Evolutionary conservation across 1,284 basidiomycete genomes (phyloP), one percentile per base, ranked within the genome.

Genomic region (Cryptococcus sp.): DNA sequence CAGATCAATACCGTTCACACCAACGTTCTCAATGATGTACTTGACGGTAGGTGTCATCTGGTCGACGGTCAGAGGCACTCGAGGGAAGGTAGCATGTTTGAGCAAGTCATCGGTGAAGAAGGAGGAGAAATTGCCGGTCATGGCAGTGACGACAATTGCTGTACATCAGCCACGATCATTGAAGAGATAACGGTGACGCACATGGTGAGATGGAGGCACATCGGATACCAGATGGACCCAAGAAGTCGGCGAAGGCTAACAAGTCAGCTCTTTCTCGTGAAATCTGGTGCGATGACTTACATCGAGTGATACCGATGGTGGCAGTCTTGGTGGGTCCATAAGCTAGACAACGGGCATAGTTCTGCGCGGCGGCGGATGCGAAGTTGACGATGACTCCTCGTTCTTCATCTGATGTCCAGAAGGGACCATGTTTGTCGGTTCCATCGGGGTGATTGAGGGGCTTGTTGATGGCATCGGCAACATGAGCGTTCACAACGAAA

Each of bases 301-400:
- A 61, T 42, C 65, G 59, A 16, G 70, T 70, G 55, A 70, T 69
- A 39, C 67, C 69, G 18, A 70, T 47, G 2, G 68, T 66, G 14
- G 70, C 70, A 4, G 63, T 66, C 55, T 73, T 73, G 16, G 65
- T 67, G 1, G 70, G 70, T 1, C 67, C 67, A 42, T 73, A 73
- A 1, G 57, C 57, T 24, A 73, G 55, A n/a, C 61, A 59, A 28
- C 70, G 62, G 14, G 69, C 67, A 46, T 70, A 67, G 1, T 62
- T 61, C 46, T 62, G 59, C 13, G 65, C 59, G 14, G 64, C 70
- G 3, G 69, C 70, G n/a, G 61, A 64, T 18, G 69, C 68, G 51
- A 71, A 67, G 62, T 73, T 73, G 63, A 73, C 56, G 45, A 73
- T 73, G 47, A 72, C 59, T 25, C 69, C 70, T 14, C 69, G 57